These are phyloP conservation scores for Arthroderma sp. DNA, from an alignment of 2,329 filamentous ascomycete genomes.

Conservation along the genomic window DNA sequence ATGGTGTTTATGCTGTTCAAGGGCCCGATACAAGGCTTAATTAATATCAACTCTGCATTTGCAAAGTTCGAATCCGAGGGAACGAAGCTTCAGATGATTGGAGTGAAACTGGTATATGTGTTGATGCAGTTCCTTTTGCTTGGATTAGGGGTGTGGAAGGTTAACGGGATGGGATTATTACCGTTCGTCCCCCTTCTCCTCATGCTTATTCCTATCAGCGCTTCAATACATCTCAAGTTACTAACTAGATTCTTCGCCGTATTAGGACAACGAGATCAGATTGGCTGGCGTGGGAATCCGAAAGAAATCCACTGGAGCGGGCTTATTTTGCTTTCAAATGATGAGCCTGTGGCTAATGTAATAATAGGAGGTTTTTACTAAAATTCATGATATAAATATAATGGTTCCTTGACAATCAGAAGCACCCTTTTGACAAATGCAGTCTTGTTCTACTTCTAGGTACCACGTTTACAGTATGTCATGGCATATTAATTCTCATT, in stretches of 20 bases:
- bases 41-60: constrained; percentile 78
- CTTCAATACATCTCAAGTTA: not conserved
- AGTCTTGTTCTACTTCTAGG: no score
- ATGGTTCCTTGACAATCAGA: no score
- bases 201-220: not conserved
- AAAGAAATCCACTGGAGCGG: constrained; percentile 54
- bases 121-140: constrained; percentile 74
- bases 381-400: no score
- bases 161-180: constrained; percentile 89
- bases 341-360: constrained; percentile 4
- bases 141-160: constrained; percentile 84
- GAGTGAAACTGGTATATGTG: constrained; percentile 79
- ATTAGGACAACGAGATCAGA: constrained; percentile 81
- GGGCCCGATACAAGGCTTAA: constrained; percentile 73
- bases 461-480: no score
- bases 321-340: constrained; percentile 47
- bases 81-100: constrained; percentile 58
- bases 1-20: constrained; percentile 99
- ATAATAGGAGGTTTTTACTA: no score
- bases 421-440: no score
- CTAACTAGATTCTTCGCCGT: not conserved
- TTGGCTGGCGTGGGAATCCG: constrained; percentile 90
- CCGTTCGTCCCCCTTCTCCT: constrained; percentile 47
- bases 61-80: constrained; percentile 75
- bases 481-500: no score